A percentile compares a stretch with the other conserved stretches of the same genome.
phyloP scores from a whole-genome alignment of 768 basidiomycete genomes.

The Hericium alpestre region DNA sequence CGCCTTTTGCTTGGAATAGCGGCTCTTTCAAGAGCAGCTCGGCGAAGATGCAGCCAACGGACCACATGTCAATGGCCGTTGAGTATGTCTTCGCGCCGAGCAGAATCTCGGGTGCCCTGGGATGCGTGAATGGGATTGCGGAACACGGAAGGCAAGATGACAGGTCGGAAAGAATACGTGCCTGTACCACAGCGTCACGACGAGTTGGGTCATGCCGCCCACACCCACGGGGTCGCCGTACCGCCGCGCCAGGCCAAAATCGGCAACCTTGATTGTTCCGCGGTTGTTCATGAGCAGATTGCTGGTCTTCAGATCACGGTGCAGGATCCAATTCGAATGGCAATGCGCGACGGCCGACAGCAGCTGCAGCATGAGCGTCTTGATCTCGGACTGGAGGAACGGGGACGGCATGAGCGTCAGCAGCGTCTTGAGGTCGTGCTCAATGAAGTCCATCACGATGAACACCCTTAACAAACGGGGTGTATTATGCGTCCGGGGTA shows the following conservation, averaged over 20 bases:
- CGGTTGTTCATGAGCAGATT: slow-evolving; percentile 99
- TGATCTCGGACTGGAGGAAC: slow-evolving; percentile 96
- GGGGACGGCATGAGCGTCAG: slow-evolving; percentile 92
- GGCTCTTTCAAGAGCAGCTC: slow-evolving; percentile 93
- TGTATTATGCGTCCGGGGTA: no score
- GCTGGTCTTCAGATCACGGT: slow-evolving; percentile 94
- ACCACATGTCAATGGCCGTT: slow-evolving; percentile 97
- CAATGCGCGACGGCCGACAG: slow-evolving; percentile 89
- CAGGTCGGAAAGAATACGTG: slow-evolving; percentile 26
- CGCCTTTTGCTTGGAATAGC: slow-evolving; percentile 93
- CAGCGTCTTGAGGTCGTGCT: slow-evolving; percentile 96
- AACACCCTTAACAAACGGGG: slow-evolving; percentile 59
- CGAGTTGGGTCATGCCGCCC: slow-evolving; percentile 95
- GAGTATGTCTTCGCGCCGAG: slow-evolving; percentile 89
- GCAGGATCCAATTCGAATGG: slow-evolving; percentile 95
- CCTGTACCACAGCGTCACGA: slow-evolving; percentile 99
- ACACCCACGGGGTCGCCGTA: slow-evolving; percentile 95
- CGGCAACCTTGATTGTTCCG: slow-evolving; percentile 96
- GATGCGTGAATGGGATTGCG: slow-evolving; percentile 4
- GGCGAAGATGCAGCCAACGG: slow-evolving; percentile 96
- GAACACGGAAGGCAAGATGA: not conserved
- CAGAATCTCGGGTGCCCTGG: slow-evolving; percentile 88
- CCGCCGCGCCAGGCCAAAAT: slow-evolving; percentile 91
- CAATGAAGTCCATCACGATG: slow-evolving; percentile 99
- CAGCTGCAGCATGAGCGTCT: slow-evolving; percentile 89